Evolutionary conservation across 2,329 filamentous ascomycete genomes (phyloP), one percentile per base, ranked within the genome.

Genomic region (Penicillium digitatum): DNA sequence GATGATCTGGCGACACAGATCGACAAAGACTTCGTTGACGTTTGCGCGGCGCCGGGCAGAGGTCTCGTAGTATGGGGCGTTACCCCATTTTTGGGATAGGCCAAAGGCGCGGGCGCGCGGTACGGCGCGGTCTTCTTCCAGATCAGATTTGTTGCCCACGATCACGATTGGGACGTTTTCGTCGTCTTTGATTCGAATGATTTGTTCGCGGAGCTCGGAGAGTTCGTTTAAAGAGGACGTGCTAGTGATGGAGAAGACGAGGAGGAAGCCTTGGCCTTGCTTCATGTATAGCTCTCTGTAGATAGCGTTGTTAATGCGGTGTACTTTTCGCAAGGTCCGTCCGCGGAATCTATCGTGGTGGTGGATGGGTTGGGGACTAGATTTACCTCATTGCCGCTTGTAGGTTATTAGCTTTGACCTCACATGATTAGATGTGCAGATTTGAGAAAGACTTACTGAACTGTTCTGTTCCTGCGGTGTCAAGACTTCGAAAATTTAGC

Each of bases 161-260:
- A 96, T 89, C 47, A 96, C 90, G 69, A 96, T 89, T 22, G 89
- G 89, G 4, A 93, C 84, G 59, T 86, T 87, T 52, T 90, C 87
- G 73, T 93, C 89, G 71, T 92, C 88, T 76, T 95, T 95, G 75
- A 95, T 93, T 57, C 90, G 89, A 57, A 91, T 87, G 60, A 96
- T 95, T 74, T 95, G 90, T 68, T 95, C 90, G 48, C 90, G 87
- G 39, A 96, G 81, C 64, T 89, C 87, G 63, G 84, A 82, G 29
- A 96, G 82, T 73, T 96, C 90, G 64, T 86, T 83, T 38, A 96
- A 80, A n/a, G 90, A 95, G 32, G 89, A 89, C 58, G 82, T 80
- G 58, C 89, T 94, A 18, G 90, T 93, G 69, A 95, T 95, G 74
- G 88, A 93, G 76, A 95, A 96, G 55, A 95, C 91, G 35, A 96